phyloP scores from a whole-genome alignment of 805 yeast species.

The Saturnispora dispora region DNA sequence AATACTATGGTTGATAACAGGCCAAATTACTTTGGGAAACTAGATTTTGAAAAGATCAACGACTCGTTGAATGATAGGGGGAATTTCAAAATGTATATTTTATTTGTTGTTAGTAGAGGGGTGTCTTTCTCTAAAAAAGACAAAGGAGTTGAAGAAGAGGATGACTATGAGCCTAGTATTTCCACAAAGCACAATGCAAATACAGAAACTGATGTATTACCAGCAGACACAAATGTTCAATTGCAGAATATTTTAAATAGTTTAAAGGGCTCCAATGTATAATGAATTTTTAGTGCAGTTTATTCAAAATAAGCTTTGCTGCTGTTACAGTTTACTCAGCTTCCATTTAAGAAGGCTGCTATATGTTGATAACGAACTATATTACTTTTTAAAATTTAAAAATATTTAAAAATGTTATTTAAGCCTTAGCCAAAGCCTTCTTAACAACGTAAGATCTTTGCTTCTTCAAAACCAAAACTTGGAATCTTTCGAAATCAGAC shows the following conservation, averaged over 20 bases:
- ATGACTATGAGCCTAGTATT: constrained; percentile 4
- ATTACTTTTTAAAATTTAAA: not conserved
- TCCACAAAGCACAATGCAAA: not conserved
- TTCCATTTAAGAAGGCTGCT: not conserved
- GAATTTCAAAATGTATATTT: constrained; percentile 19
- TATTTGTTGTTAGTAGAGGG: constrained; percentile 23
- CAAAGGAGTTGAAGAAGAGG: constrained; percentile 12
- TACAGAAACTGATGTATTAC: not conserved
- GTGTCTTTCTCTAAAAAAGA: constrained; percentile 9
- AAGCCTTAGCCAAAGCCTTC: constrained; percentile 96
- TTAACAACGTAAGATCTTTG: constrained; percentile 92
- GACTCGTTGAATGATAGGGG: constrained; percentile 9
- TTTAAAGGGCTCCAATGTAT: not conserved
- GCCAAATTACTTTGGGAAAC: constrained; percentile 14
- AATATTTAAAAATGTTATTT: constrained; percentile 25
- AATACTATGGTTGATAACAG: constrained; percentile 12
- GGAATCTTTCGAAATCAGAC: constrained; percentile 99
- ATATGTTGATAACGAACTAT: not conserved
- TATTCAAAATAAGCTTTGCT: too few relatives aligned
- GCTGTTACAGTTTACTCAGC: not conserved
- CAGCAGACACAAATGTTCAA: not conserved
- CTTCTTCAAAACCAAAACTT: constrained; percentile 94
- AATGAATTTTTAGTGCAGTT: not conserved
- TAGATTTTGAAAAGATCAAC: constrained; percentile 15
- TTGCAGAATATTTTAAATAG: constrained; percentile 3